A percentile compares a stretch with the other conserved stretches of the same genome.
Conservation (phyloP, 2,329 filamentous ascomycete species). For the Dactylonectria estremocensis region DNA sequence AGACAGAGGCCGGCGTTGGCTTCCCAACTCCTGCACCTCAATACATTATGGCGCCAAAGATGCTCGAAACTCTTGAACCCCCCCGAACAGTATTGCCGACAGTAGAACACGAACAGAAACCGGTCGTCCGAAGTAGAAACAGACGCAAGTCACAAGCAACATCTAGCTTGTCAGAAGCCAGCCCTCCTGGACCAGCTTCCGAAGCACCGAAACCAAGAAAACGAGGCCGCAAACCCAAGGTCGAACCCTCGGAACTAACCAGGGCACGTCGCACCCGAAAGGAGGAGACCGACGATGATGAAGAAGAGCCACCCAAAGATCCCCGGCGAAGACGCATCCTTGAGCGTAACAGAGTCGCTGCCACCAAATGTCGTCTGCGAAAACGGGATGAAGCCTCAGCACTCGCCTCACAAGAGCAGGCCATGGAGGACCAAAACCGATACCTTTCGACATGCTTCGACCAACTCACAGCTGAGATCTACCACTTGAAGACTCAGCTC, state of each 20-base stretch:
- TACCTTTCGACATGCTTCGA: conserved; percentile 48
- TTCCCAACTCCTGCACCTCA: conserved; percentile 35
- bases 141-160: conserved; percentile 33
- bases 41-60: conserved; percentile 23
- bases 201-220: conserved; percentile 40
- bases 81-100: conserved; percentile 29
- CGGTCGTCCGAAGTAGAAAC: conserved; percentile 22
- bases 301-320: conserved; percentile 43
- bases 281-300: conserved; percentile 43
- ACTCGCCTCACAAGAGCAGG: conserved; percentile 48
- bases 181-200: neutral
- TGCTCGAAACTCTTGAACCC: conserved; percentile 16
- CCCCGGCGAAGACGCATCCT: conserved; percentile 47
- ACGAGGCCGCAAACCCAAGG: conserved; percentile 48
- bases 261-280: conserved; percentile 21
- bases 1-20: conserved; percentile 38
- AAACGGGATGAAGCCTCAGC: conserved; percentile 52
- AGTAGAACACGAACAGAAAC: conserved; percentile 32
- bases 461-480: conserved; percentile 48
- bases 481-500: conserved; percentile 50
- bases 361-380: conserved; percentile 51
- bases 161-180: conserved; percentile 26
- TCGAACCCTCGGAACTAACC: conserved; percentile 28
- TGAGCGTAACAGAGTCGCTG: conserved; percentile 52
- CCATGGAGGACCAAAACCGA: conserved; percentile 50